phyloP scores from a whole-genome alignment of 148 eudicot genomes.

The Rhododendron vialii region DNA sequence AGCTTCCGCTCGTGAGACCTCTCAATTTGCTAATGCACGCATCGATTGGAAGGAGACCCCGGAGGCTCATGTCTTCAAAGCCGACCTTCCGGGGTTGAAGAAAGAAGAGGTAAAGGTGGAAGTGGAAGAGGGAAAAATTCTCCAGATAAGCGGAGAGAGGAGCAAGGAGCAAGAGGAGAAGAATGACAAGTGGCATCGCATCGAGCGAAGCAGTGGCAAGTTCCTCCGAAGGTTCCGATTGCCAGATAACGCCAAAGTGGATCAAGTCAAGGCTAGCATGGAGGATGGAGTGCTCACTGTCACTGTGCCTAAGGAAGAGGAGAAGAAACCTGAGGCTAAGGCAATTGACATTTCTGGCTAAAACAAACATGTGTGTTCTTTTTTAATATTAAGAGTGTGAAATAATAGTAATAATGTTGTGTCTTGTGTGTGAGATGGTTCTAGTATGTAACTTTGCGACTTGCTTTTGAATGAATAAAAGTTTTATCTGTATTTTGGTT shows the following conservation, averaged over 20 bases:
- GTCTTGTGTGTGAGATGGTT: neutral
- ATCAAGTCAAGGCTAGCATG: slow-evolving; percentile 40
- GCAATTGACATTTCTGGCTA: slow-evolving; percentile 33
- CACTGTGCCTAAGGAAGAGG: slow-evolving; percentile 43
- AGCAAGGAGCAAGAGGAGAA: slow-evolving; percentile 27
- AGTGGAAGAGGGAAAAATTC: slow-evolving; percentile 36
- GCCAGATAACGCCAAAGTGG: slow-evolving; percentile 46
- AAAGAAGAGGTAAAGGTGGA: slow-evolving; percentile 52
- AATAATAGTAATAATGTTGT: neutral
- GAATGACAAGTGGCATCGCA: slow-evolving; percentile 43
- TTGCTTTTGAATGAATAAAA: neutral
- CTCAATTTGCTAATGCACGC: slow-evolving; percentile 31
- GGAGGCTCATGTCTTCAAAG: slow-evolving; percentile 47
- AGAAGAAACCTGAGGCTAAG: slow-evolving; percentile 45
- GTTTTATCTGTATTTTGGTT: neutral
- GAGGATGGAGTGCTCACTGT: slow-evolving; percentile 56
- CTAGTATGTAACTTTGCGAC: neutral
- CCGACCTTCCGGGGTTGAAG: slow-evolving; percentile 48
- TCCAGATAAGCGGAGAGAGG: slow-evolving; percentile 29
- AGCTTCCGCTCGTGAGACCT: slow-evolving; percentile 23
- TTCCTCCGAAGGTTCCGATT: slow-evolving; percentile 37
- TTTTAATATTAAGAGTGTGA: neutral
- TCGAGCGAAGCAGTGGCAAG: slow-evolving; percentile 37
- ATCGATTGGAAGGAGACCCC: slow-evolving; percentile 42
- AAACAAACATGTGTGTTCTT: neutral